A percentile compares a stretch with the other conserved stretches of the same genome.
These are phyloP conservation scores for Dryadomyces quercivorus DNA, from an alignment of 2,329 filamentous ascomycete genomes.

Conservation along the genomic window DNA sequence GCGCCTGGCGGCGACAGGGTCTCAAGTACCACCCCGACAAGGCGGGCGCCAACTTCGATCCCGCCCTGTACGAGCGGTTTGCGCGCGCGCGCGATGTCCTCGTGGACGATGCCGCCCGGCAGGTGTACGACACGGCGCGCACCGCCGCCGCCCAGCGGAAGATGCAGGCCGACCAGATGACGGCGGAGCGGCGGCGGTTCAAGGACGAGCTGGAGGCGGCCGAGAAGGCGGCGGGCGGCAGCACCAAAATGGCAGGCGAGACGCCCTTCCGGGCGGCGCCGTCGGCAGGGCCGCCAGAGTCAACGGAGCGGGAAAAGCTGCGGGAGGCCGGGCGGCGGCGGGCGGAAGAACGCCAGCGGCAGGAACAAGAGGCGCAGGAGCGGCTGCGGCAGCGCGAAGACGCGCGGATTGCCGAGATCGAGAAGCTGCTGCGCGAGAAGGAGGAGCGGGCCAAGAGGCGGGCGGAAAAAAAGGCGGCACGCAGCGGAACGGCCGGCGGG, in stretches of 20 bases:
- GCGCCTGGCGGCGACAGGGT: conserved; percentile 66
- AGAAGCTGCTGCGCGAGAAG: conserved; percentile 29
- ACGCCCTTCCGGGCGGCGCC: neutral
- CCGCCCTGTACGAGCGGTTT: conserved; percentile 73
- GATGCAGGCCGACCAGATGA: conserved; percentile 60
- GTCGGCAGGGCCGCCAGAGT: conserved; percentile 3
- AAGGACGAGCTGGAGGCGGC: conserved; percentile 76
- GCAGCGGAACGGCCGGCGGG: too few species aligned
- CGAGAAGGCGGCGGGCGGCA: conserved; percentile 40
- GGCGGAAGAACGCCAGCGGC: conserved; percentile 28
- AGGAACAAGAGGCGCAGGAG: conserved; percentile 29
- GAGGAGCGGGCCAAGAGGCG: conserved; percentile 25
- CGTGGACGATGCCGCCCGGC: conserved; percentile 54
- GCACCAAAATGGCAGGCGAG: neutral
- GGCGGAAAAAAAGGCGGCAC: conserved; percentile 26
- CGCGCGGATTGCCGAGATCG: conserved; percentile 30
- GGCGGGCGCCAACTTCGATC: conserved; percentile 59
- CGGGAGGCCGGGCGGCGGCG: conserved; percentile 22
- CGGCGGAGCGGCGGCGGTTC: conserved; percentile 60
- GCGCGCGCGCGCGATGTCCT: conserved; percentile 82
- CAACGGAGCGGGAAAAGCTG: conserved; percentile 18
- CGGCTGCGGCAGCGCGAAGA: conserved; percentile 25
- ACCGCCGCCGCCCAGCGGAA: conserved; percentile 58
- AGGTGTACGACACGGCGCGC: conserved; percentile 66
- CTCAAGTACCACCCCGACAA: conserved; percentile 95